Evolutionary conservation across 352 stramenopile species (phyloP).

Genomic region (Phytophthora sp.): DNA sequence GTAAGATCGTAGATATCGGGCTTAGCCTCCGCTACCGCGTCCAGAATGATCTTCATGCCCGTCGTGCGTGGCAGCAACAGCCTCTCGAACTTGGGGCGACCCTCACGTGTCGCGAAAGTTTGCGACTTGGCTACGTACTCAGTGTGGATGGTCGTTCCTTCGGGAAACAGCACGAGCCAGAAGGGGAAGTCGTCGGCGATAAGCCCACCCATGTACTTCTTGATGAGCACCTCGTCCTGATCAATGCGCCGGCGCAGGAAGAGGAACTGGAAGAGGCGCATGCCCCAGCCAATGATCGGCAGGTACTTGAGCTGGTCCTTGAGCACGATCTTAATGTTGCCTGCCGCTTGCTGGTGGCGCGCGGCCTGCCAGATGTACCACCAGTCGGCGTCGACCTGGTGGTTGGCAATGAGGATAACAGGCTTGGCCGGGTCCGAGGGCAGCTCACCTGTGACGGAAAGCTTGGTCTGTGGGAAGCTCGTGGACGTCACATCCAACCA

Average conservation of each 20-base stretch:
- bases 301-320: constrained; percentile 92
- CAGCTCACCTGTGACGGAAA: constrained; percentile 86
- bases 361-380: constrained; percentile 93
- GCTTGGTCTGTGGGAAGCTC: constrained; percentile 83
- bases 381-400: constrained; percentile 93
- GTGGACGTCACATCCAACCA: constrained; percentile 90
- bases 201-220: constrained; percentile 79
- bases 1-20: constrained; percentile 95
- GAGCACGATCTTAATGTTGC: constrained; percentile 92
- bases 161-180: constrained; percentile 91
- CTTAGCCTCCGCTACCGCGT: constrained; percentile 84
- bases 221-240: constrained; percentile 70
- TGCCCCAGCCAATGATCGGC: constrained; percentile 89
- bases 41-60: constrained; percentile 93
- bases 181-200: constrained; percentile 87
- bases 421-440: constrained; percentile 75
- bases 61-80: constrained; percentile 92
- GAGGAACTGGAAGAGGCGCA: constrained; percentile 91
- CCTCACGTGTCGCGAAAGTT: constrained; percentile 73
- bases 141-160: constrained; percentile 91
- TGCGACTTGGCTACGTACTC: constrained; percentile 91
- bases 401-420: constrained; percentile 91
- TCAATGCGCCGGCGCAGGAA: constrained; percentile 89
- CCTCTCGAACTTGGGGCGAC: constrained; percentile 89
- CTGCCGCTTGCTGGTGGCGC: constrained; percentile 58